These are phyloP conservation scores for Hanseniaspora gamundiae DNA, from an alignment of 1,139 yeast genomes.

Conservation along the genomic window DNA sequence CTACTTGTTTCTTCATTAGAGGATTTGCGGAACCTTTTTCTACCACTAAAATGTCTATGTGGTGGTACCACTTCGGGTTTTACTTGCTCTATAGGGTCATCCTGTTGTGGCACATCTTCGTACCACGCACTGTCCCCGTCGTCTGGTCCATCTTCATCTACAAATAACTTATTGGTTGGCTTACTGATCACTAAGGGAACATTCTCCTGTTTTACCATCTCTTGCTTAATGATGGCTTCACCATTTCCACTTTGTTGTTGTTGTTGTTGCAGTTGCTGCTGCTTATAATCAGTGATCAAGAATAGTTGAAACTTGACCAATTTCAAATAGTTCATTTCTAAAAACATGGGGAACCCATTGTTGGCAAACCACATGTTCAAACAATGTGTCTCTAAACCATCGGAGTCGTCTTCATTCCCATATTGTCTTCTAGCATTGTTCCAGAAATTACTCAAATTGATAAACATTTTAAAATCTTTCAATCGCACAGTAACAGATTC, in stretches of 20 bases:
- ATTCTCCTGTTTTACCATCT: too few species aligned
- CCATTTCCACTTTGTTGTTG: neutral
- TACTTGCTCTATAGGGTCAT: too few species aligned
- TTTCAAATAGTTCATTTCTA: conserved; percentile 4
- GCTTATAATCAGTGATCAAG: conserved; percentile 7
- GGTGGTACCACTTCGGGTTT: too few species aligned
- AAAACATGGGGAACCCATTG: conserved; percentile 7
- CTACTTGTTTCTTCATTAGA: too few species aligned
- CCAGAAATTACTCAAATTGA: conserved; percentile 26
- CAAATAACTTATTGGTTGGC: neutral
- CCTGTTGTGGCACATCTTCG: too few species aligned
- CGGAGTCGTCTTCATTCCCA: conserved; percentile 3
- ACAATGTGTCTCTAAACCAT: neutral
- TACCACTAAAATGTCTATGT: too few species aligned
- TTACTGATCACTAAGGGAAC: neutral
- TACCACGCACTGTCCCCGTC: too few species aligned
- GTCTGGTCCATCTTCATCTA: neutral
- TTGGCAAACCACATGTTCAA: conserved; percentile 8
- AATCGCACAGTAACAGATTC: conserved; percentile 31
- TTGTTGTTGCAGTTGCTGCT: neutral
- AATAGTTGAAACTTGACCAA: conserved; percentile 5
- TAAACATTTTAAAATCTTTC: conserved; percentile 41
- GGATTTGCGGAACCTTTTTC: too few species aligned
- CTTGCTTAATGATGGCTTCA: neutral
- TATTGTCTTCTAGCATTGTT: conserved; percentile 4